These are phyloP conservation scores for Rhynchosporium agropyri DNA, from an alignment of 2,329 filamentous ascomycete genomes.

Conservation along the genomic window DNA sequence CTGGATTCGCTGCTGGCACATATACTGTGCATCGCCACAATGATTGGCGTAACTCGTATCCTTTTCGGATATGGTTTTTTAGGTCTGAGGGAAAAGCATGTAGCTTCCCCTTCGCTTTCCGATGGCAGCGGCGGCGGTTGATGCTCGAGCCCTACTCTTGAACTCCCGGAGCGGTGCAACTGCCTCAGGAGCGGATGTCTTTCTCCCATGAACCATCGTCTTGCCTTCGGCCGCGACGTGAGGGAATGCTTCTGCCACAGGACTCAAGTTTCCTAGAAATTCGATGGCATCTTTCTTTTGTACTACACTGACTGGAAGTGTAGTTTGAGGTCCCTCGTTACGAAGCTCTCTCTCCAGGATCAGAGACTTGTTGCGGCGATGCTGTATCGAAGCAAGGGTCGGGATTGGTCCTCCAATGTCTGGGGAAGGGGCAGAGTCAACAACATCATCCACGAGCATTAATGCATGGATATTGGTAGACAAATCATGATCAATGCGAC, in stretches of 20 bases:
- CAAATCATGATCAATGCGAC: conserved; percentile 30
- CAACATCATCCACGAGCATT: conserved; percentile 19
- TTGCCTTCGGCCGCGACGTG: conserved; percentile 8
- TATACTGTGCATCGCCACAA: not conserved
- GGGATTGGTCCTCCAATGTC: conserved; percentile 20
- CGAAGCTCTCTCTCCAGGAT: conserved; percentile 26
- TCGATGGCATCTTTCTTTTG: conserved; percentile 15
- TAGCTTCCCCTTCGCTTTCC: conserved; percentile 38
- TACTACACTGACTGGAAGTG: conserved; percentile 9
- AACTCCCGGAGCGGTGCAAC: conserved; percentile 30
- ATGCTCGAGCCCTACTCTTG: conserved; percentile 34
- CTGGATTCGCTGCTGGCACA: not conserved
- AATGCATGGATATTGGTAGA: conserved; percentile 21
- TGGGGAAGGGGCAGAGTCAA: conserved; percentile 25
- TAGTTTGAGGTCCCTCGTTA: conserved; percentile 25
- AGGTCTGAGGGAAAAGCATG: conserved; percentile 38
- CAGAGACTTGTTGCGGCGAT: conserved; percentile 30
- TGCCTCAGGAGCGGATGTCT: conserved; percentile 36
- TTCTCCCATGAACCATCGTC: conserved; percentile 35
- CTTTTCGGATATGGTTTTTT: conserved; percentile 3
- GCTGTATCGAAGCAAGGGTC: conserved; percentile 20
- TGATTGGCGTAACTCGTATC: not conserved
- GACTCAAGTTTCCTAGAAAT: conserved; percentile 30
- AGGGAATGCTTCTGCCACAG: conserved; percentile 36
- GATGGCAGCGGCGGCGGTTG: conserved; percentile 27